phyloP scores from a whole-genome alignment of 495 filamentous ascomycete genomes.

The Penicillium tannophilum region DNA sequence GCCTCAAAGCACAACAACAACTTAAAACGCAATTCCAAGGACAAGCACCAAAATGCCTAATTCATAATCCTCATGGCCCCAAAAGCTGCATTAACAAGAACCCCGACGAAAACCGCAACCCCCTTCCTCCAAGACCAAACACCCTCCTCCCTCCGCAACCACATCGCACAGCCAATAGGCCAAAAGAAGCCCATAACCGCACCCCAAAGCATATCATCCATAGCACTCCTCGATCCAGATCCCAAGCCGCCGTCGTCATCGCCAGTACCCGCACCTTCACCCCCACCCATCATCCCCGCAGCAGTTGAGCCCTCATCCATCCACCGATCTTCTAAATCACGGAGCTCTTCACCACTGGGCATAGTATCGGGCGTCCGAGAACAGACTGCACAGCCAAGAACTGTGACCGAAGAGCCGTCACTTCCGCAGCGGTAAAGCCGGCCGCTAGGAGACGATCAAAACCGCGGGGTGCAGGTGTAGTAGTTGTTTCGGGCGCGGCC shows the following conservation, averaged over 20 bases:
- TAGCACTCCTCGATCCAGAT: constrained; percentile 46
- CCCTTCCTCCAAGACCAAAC: constrained; percentile 82
- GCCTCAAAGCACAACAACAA: not conserved
- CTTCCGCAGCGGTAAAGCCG: constrained; percentile 79
- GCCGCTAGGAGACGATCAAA: constrained; percentile 84
- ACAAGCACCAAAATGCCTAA: constrained; percentile 13
- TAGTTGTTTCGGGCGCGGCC: constrained; percentile 33
- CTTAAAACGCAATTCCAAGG: not conserved
- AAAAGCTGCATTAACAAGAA: constrained; percentile 73
- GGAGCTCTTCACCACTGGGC: constrained; percentile 63
- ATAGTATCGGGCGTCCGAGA: constrained; percentile 83
- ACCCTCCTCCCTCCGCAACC: constrained; percentile 85
- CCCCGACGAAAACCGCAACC: constrained; percentile 79
- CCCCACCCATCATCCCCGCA: constrained; percentile 39
- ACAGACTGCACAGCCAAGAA: constrained; percentile 78
- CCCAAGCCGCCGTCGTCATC: constrained; percentile 56
- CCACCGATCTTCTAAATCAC: constrained; percentile 84
- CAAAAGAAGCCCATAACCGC: constrained; percentile 92
- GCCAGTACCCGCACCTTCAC: constrained; percentile 38
- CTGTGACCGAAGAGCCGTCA: constrained; percentile 79
- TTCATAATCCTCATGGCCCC: constrained; percentile 62
- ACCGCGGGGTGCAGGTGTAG: constrained; percentile 70
- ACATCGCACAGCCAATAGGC: constrained; percentile 81
- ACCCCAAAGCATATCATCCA: constrained; percentile 88
- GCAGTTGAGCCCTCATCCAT: constrained; percentile 71